Evolutionary conservation across 257 asterid species (phyloP).

Genomic region (Jasminum sambac): DNA sequence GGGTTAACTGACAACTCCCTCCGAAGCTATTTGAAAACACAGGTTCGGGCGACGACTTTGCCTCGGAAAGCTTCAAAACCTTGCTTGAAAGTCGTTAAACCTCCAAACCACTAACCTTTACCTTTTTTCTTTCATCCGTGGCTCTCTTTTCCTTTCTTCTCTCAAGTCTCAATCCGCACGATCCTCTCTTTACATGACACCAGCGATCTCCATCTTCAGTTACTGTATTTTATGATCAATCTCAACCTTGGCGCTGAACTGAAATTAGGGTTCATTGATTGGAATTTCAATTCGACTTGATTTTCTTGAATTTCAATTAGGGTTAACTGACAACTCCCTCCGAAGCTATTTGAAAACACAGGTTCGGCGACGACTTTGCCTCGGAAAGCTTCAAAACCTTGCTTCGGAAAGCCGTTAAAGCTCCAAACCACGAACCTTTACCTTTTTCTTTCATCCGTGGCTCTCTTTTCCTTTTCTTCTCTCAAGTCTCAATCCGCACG

Average conservation of each 20-base stretch:
- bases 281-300: not conserved
- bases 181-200: not conserved
- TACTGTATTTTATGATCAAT: not conserved
- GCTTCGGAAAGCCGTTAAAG: constrained; percentile 49
- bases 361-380: not conserved
- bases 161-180: constrained; percentile 3
- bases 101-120: constrained; percentile 19
- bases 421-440: constrained; percentile 20
- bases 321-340: not conserved
- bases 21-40: constrained; percentile 14
- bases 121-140: constrained; percentile 7
- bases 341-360: constrained; percentile 13
- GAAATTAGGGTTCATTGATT: not conserved
- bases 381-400: not conserved
- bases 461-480: not conserved
- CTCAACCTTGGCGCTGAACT: not conserved
- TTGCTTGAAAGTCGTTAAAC: constrained; percentile 45
- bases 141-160: not conserved
- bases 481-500: not conserved
- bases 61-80: not conserved
- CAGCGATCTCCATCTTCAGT: not conserved
- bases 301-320: not conserved
- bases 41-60: not conserved
- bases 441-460: constrained; percentile 5
- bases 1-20: no score